Conservation (phyloP, 257 asterid species). For the Scutellaria galericulata region DNA sequence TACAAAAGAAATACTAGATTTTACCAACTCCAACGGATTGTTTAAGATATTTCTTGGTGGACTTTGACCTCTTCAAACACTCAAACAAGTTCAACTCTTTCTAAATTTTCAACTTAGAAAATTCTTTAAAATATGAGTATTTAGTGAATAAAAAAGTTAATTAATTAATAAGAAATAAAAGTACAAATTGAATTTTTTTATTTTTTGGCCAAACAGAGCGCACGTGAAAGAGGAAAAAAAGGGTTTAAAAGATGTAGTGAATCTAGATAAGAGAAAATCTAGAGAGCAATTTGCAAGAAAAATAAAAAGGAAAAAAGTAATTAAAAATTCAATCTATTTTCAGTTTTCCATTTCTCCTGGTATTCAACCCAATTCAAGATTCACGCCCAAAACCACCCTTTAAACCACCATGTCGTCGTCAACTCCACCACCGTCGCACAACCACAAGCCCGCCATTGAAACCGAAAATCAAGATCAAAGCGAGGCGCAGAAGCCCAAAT, state of each 20-base stretch:
- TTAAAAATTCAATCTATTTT: constrained; percentile 14
- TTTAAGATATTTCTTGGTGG: too few species aligned
- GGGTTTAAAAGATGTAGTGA: background rate
- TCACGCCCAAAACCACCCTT: constrained; percentile 24
- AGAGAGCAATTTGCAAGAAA: constrained; percentile 13
- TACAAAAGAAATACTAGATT: too few species aligned
- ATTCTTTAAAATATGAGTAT: background rate
- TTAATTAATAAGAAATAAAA: background rate
- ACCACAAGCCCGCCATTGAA: constrained; percentile 32
- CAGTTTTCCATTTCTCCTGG: background rate
- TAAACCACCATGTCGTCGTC: constrained; percentile 48
- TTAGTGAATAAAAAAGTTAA: background rate
- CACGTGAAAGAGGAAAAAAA: background rate
- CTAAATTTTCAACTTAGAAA: background rate
- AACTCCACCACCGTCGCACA: constrained; percentile 41
- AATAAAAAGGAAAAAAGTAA: background rate
- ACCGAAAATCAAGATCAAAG: constrained; percentile 28
- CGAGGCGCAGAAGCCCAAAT: constrained; percentile 40
- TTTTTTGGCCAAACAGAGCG: background rate
- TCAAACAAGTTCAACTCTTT: too few species aligned
- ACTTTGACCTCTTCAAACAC: too few species aligned
- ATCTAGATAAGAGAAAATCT: constrained; percentile 37
- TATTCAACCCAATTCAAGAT: constrained; percentile 23
- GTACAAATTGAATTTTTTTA: background rate
- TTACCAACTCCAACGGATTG: too few species aligned